These are phyloP conservation scores for Neonectria coccinea DNA, from an alignment of 2,329 filamentous ascomycete species.

Conservation along the genomic window DNA sequence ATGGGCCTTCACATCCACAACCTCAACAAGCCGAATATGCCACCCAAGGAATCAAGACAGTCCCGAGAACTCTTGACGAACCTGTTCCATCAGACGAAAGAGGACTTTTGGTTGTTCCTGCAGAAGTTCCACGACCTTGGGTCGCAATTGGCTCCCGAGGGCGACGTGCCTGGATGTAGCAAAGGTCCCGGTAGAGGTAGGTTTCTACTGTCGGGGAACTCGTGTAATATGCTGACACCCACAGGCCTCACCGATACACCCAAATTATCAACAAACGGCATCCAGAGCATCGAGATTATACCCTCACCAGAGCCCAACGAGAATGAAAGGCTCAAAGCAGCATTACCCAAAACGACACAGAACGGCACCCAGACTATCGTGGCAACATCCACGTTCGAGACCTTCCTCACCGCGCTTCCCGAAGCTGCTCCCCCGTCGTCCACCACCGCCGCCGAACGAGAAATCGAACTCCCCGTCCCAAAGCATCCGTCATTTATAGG, in stretches of 20 bases:
- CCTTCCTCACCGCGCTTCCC: slow-evolving; percentile 2
- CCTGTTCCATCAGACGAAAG: slow-evolving; percentile 4
- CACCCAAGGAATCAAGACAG: slow-evolving; percentile 2
- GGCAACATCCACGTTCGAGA: not conserved
- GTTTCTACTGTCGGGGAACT: not conserved
- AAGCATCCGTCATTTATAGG: slow-evolving; percentile 18
- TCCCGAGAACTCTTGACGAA: slow-evolving; percentile 6
- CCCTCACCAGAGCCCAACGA: not conserved
- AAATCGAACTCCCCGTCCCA: not conserved
- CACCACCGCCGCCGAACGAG: slow-evolving; percentile 1
- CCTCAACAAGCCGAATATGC: not conserved
- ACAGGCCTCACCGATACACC: not conserved
- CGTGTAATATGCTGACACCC: not conserved
- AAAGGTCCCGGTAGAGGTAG: not conserved
- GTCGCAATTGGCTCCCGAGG: not conserved
- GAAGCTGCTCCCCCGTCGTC: not conserved
- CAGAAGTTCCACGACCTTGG: slow-evolving; percentile 6
- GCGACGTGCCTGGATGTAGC: not conserved
- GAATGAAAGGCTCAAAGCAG: too few species aligned
- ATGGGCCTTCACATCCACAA: slow-evolving; percentile 18
- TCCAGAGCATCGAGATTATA: not conserved
- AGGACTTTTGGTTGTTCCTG: slow-evolving; percentile 13
- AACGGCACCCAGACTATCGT: slow-evolving; percentile 16
- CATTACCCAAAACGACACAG: not conserved
- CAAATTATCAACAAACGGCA: not conserved